These are phyloP conservation scores for Xylariaceae sp. DNA, from an alignment of 2,329 filamentous ascomycete genomes.

Conservation along the genomic window DNA sequence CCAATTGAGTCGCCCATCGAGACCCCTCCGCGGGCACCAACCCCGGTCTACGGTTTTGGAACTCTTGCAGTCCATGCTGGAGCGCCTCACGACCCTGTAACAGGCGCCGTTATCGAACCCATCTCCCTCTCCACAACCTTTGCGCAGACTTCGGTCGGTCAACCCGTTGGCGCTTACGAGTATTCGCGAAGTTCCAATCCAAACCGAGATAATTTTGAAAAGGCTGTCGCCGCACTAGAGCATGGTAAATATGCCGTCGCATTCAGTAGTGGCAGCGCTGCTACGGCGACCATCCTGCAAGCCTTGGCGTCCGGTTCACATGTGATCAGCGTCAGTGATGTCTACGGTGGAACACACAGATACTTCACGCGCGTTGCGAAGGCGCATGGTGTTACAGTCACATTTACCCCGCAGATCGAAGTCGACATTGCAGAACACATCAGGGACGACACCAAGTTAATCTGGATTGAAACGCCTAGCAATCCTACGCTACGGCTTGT, in stretches of 20 bases:
- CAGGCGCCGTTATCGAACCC: constrained; percentile 93
- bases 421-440: constrained; percentile 86
- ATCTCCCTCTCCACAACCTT: constrained; percentile 98
- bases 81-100: constrained; percentile 85
- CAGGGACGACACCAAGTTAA: constrained; percentile 84
- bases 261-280: constrained; percentile 92
- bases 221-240: constrained; percentile 88
- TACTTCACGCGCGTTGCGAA: constrained; percentile 99
- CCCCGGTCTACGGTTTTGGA: constrained; percentile 82
- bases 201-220: constrained; percentile 94
- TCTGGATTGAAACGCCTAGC: constrained; percentile 96
- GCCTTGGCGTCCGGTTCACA: constrained; percentile 90
- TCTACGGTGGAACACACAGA: constrained; percentile 96
- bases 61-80: constrained; percentile 96
- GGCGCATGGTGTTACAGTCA: constrained; percentile 92
- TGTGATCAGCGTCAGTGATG: constrained; percentile 94
- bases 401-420: constrained; percentile 93
- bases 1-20: constrained; percentile 58
- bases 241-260: constrained; percentile 91
- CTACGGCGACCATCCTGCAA: constrained; percentile 92
- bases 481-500: constrained; percentile 94
- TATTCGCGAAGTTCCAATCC: constrained; percentile 95
- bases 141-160: constrained; percentile 86
- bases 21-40: constrained; percentile 75
- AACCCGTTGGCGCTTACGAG: constrained; percentile 87